phyloP scores from a whole-genome alignment of 2,329 filamentous ascomycete species.

The Emmonsia crescens region DNA sequence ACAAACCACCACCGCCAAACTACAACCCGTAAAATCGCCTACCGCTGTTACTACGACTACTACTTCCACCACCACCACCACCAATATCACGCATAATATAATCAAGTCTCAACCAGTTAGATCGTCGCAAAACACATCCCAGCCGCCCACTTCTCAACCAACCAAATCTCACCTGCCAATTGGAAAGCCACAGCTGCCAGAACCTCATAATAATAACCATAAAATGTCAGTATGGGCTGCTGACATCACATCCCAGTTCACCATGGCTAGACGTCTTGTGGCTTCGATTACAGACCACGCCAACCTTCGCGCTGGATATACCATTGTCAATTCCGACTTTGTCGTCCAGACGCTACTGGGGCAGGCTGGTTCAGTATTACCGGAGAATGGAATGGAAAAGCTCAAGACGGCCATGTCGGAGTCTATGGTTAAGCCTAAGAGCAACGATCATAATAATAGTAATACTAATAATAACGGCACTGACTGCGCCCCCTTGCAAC shows the following conservation, averaged over 20 bases:
- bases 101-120: background rate
- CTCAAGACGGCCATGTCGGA: constrained; percentile 35
- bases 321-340: constrained; percentile 33
- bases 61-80: constrained; percentile 3
- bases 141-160: constrained; percentile 16
- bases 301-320: constrained; percentile 35
- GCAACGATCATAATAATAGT: constrained; percentile 21
- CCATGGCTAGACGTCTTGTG: constrained; percentile 28
- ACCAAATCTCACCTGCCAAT: constrained; percentile 11
- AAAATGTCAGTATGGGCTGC: constrained; percentile 4
- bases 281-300: constrained; percentile 36
- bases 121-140: background rate
- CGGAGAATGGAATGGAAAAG: constrained; percentile 33
- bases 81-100: background rate
- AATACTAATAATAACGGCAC: background rate
- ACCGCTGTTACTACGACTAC: background rate
- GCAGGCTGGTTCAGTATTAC: constrained; percentile 30
- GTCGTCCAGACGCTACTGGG: constrained; percentile 34
- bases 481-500: constrained; percentile 25
- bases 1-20: constrained; percentile 3
- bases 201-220: constrained; percentile 1
- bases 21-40: background rate
- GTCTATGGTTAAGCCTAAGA: constrained; percentile 31
- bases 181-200: background rate
- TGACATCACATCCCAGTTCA: constrained; percentile 9